A percentile compares a stretch with the other conserved stretches of the same genome.
These are phyloP conservation scores for Leccinum insolens DNA, from an alignment of 1,284 basidiomycete species.

Conservation along the genomic window DNA sequence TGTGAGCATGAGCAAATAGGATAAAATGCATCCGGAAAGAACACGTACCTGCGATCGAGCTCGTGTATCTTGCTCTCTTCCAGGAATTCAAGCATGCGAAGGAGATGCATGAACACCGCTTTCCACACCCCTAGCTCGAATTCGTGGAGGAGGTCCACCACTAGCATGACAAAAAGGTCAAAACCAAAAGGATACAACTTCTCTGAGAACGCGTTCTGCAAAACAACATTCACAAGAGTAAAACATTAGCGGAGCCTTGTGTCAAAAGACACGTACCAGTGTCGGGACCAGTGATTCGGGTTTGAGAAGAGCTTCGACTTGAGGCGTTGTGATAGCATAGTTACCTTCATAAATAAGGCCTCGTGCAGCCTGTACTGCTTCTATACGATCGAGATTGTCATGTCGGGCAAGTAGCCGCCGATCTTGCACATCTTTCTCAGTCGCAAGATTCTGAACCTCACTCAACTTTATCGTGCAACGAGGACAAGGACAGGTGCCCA, in stretches of 20 bases:
- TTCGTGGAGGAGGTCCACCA: neutral
- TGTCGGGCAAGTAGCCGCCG: neutral
- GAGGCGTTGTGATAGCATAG: neutral
- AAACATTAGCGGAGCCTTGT: neutral
- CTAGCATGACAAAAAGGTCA: neutral
- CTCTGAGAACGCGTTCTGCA: neutral
- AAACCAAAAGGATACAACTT: neutral
- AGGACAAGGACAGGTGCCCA: neutral
- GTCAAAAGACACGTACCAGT: neutral
- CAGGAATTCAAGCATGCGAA: neutral
- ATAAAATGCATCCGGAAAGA: neutral
- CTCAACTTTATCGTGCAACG: neutral
- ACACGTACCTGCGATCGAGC: neutral
- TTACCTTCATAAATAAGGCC: neutral
- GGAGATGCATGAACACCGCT: neutral
- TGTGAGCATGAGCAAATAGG: neutral
- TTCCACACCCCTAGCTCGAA: neutral
- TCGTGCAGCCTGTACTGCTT: neutral
- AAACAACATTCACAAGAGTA: neutral
- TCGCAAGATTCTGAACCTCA: neutral
- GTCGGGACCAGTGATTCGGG: neutral
- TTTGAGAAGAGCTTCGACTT: neutral
- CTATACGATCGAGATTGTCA: neutral
- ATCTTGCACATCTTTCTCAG: neutral
- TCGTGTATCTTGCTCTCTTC: neutral